These are phyloP conservation scores for Colletotrichum viniferum DNA, from an alignment of 2,329 filamentous ascomycete genomes.

Conservation along the genomic window DNA sequence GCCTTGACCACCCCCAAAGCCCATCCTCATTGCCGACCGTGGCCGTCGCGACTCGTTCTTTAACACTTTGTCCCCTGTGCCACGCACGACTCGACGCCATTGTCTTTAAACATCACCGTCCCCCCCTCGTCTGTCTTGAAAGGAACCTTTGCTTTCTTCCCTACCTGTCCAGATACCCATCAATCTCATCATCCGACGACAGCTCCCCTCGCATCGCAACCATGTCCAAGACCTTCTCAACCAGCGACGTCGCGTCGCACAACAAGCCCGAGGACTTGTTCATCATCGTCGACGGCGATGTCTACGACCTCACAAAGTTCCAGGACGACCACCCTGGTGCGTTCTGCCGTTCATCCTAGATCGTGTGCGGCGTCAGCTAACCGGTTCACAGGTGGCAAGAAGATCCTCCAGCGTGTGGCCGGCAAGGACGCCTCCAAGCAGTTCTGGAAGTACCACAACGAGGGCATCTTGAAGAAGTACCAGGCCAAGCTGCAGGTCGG, in stretches of 20 bases:
- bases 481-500: constrained; percentile 77
- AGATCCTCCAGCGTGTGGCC: constrained; percentile 66
- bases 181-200: neutral
- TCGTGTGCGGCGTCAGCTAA: neutral
- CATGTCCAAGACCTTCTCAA: constrained; percentile 90
- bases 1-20: neutral
- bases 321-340: constrained; percentile 84
- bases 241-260: constrained; percentile 86
- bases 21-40: constrained; percentile 11
- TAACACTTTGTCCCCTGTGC: neutral
- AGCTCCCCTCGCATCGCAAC: constrained; percentile 27
- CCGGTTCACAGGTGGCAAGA: constrained; percentile 57
- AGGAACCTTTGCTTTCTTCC: neutral
- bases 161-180: neutral
- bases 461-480: constrained; percentile 88
- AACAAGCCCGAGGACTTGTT: constrained; percentile 86
- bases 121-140: neutral
- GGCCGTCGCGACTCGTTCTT: constrained; percentile 21
- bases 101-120: constrained; percentile 8
- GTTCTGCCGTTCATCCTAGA: constrained; percentile 18
- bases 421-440: constrained; percentile 71
- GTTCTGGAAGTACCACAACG: constrained; percentile 82
- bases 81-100: neutral
- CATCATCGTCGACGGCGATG: constrained; percentile 92
- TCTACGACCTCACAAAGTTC: constrained; percentile 92